Evolutionary conservation across 2,329 filamentous ascomycete species (phyloP), one percentile per base, ranked within the genome.

Genomic region (Penicillium polonicum): DNA sequence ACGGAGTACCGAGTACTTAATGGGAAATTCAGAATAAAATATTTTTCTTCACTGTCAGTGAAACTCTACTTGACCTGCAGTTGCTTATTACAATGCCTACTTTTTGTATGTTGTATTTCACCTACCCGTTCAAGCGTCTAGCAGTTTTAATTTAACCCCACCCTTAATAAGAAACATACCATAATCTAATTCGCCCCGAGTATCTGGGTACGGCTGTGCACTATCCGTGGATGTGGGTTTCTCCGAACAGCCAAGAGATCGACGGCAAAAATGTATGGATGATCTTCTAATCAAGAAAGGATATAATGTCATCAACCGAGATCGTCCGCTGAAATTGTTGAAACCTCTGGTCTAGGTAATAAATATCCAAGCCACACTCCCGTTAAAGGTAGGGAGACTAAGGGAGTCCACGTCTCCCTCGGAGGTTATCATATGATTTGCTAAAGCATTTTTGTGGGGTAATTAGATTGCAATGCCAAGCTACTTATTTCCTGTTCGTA

Each of bases 161-260:
- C 42, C 4, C 5, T 6, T n/a, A 27, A n/a, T 27, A n/a, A 35
- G 3, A 19, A 39, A 19, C 36, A 39, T 19, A 19, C 2, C 12
- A 10, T n/a, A 27, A 42, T 42, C 39, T 42, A 42, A 44, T 27
- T 27, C 15, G 42, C 42, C 56, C 63, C 64, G 63, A 63, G 51
- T 48, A 42, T 59, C 53, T 67, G 63, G 63, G 65, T 59, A 60
- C 57, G 56, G 59, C 48, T 48, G 57, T 61, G 59, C 57, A 53
- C 58, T 48, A 56, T 63, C 60, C 59, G 56, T 62, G 62, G 61
- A 58, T 55, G 58, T 63, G 62, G 64, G 48, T 62, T 59, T 36
- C 35, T 41, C 57, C 48, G 53, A 50, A 58, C 58, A 29, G 38
- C 48, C 31, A 27, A 29, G 38, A 52, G 58, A 60, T 61, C 56